A percentile compares a stretch with the other conserved stretches of the same genome.
phyloP scores from a whole-genome alignment of 306 rosid genomes.

The Cyclanthera cordifolia region DNA sequence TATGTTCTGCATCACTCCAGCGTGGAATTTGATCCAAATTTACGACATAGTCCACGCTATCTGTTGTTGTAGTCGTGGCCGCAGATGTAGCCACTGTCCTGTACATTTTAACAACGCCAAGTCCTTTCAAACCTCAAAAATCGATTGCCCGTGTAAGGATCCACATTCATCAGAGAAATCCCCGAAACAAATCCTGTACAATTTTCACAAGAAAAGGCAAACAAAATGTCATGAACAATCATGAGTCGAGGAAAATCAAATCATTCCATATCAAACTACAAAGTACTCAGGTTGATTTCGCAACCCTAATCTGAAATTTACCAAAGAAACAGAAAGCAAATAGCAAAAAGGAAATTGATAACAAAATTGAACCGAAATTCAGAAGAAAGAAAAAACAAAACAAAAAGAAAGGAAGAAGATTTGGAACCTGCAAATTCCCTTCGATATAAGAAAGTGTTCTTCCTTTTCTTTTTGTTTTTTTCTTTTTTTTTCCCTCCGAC shows the following conservation, averaged over 20 bases:
- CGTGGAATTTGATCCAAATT: slow-evolving; percentile 84
- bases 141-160: slow-evolving; percentile 15
- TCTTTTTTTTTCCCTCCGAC: no score
- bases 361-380: no score
- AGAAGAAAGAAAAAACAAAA: no score
- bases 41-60: slow-evolving; percentile 58
- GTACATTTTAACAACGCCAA: slow-evolving; percentile 42
- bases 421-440: not conserved
- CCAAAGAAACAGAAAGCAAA: not conserved
- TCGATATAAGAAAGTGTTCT: not conserved
- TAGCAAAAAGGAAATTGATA: not conserved
- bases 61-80: slow-evolving; percentile 15
- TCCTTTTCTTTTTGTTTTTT: not conserved
- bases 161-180: slow-evolving; percentile 18
- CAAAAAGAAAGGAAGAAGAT: not conserved
- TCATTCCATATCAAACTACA: not conserved
- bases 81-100: slow-evolving; percentile 55
- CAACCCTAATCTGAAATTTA: not conserved
- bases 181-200: slow-evolving; percentile 15
- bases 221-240: not conserved
- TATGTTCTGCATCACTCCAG: slow-evolving; percentile 79
- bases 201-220: not conserved
- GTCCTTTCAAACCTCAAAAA: slow-evolving; percentile 21
- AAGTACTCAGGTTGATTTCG: not conserved
- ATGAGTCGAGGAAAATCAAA: not conserved